A percentile compares a stretch with the other conserved stretches of the same genome.
These are phyloP conservation scores for Aureobasidium mangrovei DNA, from an alignment of 2,329 filamentous ascomycete genomes.

Conservation along the genomic window DNA sequence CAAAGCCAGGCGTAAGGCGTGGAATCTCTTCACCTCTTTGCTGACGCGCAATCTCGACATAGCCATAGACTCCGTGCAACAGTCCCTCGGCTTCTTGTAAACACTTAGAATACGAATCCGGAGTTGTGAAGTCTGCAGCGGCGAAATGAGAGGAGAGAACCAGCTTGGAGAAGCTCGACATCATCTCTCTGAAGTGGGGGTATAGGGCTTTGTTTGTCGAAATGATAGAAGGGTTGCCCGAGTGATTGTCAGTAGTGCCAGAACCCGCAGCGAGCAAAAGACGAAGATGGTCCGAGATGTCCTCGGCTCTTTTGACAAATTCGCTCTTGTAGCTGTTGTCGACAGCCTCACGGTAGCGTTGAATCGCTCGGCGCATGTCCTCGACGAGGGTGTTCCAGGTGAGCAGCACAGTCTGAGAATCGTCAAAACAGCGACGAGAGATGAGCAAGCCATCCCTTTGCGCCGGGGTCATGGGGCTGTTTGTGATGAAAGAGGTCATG, in stretches of 20 bases:
- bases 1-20: slow-evolving; percentile 86
- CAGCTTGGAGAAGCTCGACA: slow-evolving; percentile 99
- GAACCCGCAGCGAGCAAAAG: slow-evolving; percentile 91
- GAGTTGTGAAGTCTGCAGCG: slow-evolving; percentile 87
- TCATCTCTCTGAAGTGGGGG: slow-evolving; percentile 96
- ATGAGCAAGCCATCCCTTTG: slow-evolving; percentile 37
- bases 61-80: slow-evolving; percentile 85
- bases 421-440: slow-evolving; percentile 82
- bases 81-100: slow-evolving; percentile 96
- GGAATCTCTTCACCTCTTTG: slow-evolving; percentile 90
- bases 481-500: slow-evolving; percentile 44
- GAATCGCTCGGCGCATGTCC: slow-evolving; percentile 86
- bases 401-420: slow-evolving; percentile 67
- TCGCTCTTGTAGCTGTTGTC: slow-evolving; percentile 74
- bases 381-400: slow-evolving; percentile 86
- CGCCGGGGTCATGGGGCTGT: slow-evolving; percentile 38
- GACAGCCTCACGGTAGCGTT: slow-evolving; percentile 84
- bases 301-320: slow-evolving; percentile 89
- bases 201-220: slow-evolving; percentile 96
- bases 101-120: slow-evolving; percentile 90
- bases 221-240: slow-evolving; percentile 97
- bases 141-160: slow-evolving; percentile 97
- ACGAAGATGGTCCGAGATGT: slow-evolving; percentile 93
- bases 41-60: slow-evolving; percentile 88
- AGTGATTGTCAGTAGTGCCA: slow-evolving; percentile 96